Conservation (phyloP, 2,329 filamentous ascomycete genomes). For the Cadophora luteo-olivacea region DNA sequence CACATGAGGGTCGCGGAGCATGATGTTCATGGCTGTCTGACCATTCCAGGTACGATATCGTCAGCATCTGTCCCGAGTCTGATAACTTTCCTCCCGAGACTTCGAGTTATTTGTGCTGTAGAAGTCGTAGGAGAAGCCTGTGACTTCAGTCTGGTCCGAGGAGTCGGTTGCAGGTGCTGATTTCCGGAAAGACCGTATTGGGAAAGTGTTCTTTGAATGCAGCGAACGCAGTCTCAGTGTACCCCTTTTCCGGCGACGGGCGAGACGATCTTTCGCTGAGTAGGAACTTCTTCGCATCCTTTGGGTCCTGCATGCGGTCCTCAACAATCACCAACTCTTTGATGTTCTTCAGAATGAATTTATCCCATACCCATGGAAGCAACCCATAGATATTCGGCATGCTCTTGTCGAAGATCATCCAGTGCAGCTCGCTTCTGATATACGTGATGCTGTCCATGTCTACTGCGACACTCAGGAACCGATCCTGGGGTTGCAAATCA, state of each 20-base stretch:
- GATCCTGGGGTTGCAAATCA: background rate
- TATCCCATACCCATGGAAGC: background rate
- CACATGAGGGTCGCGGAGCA: background rate
- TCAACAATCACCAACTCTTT: background rate
- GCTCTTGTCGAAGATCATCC: background rate
- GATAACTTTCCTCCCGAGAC: too few relatives aligned
- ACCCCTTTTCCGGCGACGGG: too few relatives aligned
- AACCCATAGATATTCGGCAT: background rate
- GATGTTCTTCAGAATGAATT: background rate
- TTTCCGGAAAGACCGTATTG: background rate
- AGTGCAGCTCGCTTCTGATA: background rate
- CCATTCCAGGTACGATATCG: too few relatives aligned
- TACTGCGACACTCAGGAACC: background rate
- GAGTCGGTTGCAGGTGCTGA: background rate
- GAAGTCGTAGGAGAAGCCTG: background rate
- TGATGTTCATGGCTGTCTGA: background rate
- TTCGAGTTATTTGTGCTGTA: background rate
- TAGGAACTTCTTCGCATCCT: background rate
- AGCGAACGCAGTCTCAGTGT: background rate
- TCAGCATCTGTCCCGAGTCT: too few relatives aligned
- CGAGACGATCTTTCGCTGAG: too few relatives aligned
- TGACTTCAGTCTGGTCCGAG: background rate
- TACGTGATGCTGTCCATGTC: background rate
- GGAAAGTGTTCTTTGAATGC: background rate
- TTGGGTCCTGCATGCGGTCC: background rate